A percentile compares a stretch with the other conserved stretches of the same genome.
These are phyloP conservation scores for Candida lessepsii DNA, from an alignment of 805 yeast species.

Conservation along the genomic window DNA sequence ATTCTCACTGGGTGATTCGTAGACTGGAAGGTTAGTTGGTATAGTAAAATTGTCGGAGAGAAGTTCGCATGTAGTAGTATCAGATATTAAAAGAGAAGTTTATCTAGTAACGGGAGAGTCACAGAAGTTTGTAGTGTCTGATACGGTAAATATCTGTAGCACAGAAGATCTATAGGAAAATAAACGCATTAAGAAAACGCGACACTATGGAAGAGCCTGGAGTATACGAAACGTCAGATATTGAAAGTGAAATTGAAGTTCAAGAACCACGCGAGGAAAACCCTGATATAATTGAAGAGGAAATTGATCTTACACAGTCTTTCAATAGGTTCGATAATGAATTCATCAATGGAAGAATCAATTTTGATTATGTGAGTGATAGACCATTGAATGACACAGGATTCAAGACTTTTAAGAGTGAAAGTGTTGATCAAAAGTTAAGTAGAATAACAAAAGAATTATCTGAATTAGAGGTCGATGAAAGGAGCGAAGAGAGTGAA, in stretches of 20 bases:
- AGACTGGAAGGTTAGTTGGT: too few relatives aligned
- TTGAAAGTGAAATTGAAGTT: slow-evolving; percentile 28
- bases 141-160: too few relatives aligned
- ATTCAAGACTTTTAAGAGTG: slow-evolving; percentile 22
- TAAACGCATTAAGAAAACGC: background rate
- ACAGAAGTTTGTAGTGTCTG: too few relatives aligned
- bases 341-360: slow-evolving; percentile 25
- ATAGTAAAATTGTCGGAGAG: too few relatives aligned
- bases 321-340: slow-evolving; percentile 15
- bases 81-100: too few relatives aligned
- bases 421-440: slow-evolving; percentile 38
- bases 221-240: slow-evolving; percentile 48
- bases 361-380: slow-evolving; percentile 37
- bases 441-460: slow-evolving; percentile 39
- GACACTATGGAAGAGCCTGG: slow-evolving; percentile 19
- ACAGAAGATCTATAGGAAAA: too few relatives aligned
- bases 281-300: slow-evolving; percentile 19
- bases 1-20: too few relatives aligned
- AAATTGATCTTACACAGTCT: slow-evolving; percentile 11
- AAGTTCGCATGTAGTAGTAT: too few relatives aligned
- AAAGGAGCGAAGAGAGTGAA: slow-evolving; percentile 9
- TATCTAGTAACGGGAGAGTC: too few relatives aligned
- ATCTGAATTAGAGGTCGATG: slow-evolving; percentile 19
- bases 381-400: slow-evolving; percentile 22
- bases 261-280: slow-evolving; percentile 3